Percentiles rank a stretch among this genome's conserved stretches.
phyloP scores from a whole-genome alignment of 495 filamentous ascomycete genomes.

The Talaromyces proteolyticus region DNA sequence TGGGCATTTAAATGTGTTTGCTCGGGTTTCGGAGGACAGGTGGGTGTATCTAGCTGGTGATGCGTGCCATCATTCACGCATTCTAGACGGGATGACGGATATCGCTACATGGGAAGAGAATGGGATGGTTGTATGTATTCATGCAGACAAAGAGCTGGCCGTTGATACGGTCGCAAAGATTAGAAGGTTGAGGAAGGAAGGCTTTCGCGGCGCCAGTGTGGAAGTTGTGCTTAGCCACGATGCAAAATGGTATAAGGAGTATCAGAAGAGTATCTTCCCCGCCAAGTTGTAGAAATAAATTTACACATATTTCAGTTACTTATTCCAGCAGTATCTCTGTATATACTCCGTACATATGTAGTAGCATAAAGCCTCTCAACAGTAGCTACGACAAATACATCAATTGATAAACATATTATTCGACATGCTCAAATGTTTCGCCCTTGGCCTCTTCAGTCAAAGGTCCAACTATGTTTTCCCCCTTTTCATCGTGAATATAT shows the following conservation, averaged over 20 bases:
- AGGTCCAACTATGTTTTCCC: no score
- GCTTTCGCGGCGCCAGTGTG: slow-evolving; percentile 11
- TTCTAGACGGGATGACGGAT: slow-evolving; percentile 25
- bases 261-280: slow-evolving; percentile 23
- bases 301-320: no score
- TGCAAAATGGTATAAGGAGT: slow-evolving; percentile 30
- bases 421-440: neutral
- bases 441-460: neutral
- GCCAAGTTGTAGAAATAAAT: neutral
- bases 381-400: no score
- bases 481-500: neutral
- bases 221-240: slow-evolving; percentile 44
- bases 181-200: neutral
- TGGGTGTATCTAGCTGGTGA: slow-evolving; percentile 37
- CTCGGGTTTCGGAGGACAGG: slow-evolving; percentile 10
- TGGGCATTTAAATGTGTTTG: slow-evolving; percentile 36
- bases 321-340: no score
- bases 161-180: neutral
- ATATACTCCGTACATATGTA: neutral
- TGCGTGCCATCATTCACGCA: slow-evolving; percentile 34
- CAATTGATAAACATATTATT: neutral
- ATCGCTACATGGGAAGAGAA: slow-evolving; percentile 32
- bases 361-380: no score
- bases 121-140: slow-evolving; percentile 30
- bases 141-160: slow-evolving; percentile 26